Evolutionary conservation across 2,329 filamentous ascomycete species (phyloP).

Genomic region (Hymenoscyphus albidus): DNA sequence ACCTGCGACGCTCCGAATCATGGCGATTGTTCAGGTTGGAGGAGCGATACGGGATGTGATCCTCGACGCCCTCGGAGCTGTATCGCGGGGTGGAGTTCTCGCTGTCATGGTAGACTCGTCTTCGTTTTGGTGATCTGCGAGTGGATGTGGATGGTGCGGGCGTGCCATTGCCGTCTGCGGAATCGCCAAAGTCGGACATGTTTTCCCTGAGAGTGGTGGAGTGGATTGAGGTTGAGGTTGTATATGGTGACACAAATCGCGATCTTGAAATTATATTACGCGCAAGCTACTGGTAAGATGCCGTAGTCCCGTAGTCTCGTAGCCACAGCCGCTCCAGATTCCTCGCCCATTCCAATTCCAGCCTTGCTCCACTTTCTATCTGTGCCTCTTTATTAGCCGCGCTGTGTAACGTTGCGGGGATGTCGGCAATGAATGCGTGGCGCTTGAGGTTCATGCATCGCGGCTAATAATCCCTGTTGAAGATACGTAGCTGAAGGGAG

Average conservation of each 20-base stretch:
- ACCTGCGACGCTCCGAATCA: conserved; percentile 24
- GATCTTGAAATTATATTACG: not conserved
- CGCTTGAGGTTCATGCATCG: not conserved
- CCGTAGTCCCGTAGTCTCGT: too few species aligned
- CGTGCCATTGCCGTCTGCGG: conserved; percentile 18
- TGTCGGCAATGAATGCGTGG: too few species aligned
- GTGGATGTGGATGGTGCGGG: conserved; percentile 13
- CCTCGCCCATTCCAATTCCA: not conserved
- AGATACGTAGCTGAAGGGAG: not conserved
- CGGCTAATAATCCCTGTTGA: not conserved
- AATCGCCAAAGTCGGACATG: conserved; percentile 32
- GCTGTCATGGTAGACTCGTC: conserved; percentile 39
- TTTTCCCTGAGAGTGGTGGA: conserved; percentile 7
- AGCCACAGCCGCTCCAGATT: too few species aligned
- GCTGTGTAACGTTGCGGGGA: not conserved
- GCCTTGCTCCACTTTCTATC: not conserved
- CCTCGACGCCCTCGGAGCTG: conserved; percentile 45
- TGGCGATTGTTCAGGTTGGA: conserved; percentile 32
- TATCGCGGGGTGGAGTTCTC: conserved; percentile 40
- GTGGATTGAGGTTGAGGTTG: conserved; percentile 5
- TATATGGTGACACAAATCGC: not conserved
- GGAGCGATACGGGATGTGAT: conserved; percentile 34
- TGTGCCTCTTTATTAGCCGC: not conserved
- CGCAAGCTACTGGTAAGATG: not conserved
- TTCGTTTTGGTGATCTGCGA: conserved; percentile 24